Conservation (phyloP, 345 rosid species). For the Brassica napus region DNA sequence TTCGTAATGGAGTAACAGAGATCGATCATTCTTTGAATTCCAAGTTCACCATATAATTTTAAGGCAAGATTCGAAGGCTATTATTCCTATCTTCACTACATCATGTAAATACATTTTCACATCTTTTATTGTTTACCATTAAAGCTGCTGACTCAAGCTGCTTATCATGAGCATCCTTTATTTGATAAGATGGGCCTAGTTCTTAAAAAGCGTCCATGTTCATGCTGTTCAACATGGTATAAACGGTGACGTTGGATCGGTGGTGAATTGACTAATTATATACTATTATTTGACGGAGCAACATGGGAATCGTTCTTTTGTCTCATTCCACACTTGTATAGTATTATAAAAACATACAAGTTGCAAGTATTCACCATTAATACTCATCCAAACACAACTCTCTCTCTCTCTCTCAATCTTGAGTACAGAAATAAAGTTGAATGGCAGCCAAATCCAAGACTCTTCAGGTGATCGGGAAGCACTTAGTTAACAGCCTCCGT, state of each 20-base stretch:
- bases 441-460: slow-evolving; percentile 28
- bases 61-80: not conserved
- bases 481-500: slow-evolving; percentile 10
- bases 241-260: slow-evolving; percentile 2
- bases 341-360: slow-evolving; percentile 10
- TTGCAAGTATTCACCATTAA: not conserved
- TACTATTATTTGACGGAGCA: slow-evolving; percentile 3
- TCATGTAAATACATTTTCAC: not conserved
- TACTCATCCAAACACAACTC: slow-evolving; percentile 13
- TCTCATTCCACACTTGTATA: slow-evolving; percentile 12
- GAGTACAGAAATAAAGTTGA: not conserved
- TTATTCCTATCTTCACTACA: not conserved
- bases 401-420: slow-evolving; percentile 9
- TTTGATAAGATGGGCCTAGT: not conserved
- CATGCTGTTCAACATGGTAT: not conserved
- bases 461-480: slow-evolving; percentile 17
- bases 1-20: not conserved
- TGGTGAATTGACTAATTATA: not conserved
- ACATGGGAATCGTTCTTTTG: slow-evolving; percentile 22
- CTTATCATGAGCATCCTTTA: not conserved
- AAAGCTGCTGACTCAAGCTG: not conserved
- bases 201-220: not conserved
- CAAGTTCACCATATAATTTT: not conserved
- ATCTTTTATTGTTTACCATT: not conserved
- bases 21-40: not conserved